Evolutionary conservation across 352 stramenopile species (phyloP).

Genomic region (Globisporangium rhizosaccharum): DNA sequence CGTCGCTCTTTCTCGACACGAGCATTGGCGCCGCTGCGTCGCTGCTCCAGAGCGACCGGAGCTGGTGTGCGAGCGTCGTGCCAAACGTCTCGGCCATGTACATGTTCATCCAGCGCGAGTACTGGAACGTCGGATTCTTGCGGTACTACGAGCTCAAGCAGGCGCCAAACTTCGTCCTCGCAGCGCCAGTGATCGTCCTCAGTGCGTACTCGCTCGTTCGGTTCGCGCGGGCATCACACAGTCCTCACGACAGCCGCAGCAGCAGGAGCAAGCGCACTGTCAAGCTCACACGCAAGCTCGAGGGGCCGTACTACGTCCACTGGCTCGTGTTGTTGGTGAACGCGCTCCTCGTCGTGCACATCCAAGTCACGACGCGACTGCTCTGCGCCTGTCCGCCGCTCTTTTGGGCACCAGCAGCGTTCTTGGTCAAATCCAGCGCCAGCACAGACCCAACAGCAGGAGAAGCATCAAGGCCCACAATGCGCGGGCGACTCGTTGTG

Average conservation of each 20-base stretch:
- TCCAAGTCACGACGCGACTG: constrained; percentile 83
- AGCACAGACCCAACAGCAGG: background rate
- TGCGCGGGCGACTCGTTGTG: constrained; percentile 31
- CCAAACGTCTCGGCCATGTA: constrained; percentile 89
- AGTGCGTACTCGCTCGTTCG: constrained; percentile 40
- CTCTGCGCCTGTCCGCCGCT: constrained; percentile 68
- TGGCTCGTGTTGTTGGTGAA: constrained; percentile 76
- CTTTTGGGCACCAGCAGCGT: constrained; percentile 67
- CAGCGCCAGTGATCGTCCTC: constrained; percentile 78
- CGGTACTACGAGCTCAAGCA: constrained; percentile 92
- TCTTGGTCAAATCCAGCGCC: constrained; percentile 4
- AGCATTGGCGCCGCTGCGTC: constrained; percentile 3
- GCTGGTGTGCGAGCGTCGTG: constrained; percentile 59
- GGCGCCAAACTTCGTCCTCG: constrained; percentile 93
- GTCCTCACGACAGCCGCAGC: constrained; percentile 17
- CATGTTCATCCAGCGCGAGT: constrained; percentile 91
- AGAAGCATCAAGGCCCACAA: constrained; percentile 3
- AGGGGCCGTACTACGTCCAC: constrained; percentile 55
- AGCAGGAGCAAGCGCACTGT: background rate
- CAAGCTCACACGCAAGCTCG: constrained; percentile 4
- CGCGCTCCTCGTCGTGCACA: constrained; percentile 73
- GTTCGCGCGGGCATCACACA: constrained; percentile 22
- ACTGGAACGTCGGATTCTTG: constrained; percentile 95
- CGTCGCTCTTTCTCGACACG: constrained; percentile 26
- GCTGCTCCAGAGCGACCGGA: constrained; percentile 32